Evolutionary conservation across 2,329 filamentous ascomycete genomes (phyloP), one percentile per base, ranked within the genome.

Genomic region (Claviceps pusilla): DNA sequence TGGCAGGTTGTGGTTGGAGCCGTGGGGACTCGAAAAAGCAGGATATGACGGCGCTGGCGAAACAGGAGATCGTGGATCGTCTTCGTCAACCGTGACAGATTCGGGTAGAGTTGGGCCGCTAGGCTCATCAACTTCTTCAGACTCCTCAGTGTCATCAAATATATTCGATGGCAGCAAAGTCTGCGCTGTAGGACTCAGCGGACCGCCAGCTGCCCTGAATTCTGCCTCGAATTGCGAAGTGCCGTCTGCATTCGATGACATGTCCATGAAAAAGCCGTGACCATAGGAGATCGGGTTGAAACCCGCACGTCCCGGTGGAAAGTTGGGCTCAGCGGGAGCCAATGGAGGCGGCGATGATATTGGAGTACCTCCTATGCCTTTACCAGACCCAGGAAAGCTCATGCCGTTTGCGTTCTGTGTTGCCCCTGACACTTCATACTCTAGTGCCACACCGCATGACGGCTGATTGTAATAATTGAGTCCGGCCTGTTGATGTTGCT

Each of bases 171-270:
- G 87, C 16, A 94, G 70, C 3, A 91, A 73, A 16, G 83, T 78
- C 33, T 85, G 82, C 2, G 87, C 87, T 4, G 85, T 86, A 1
- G 87, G 87, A 61, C 86, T 90, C 65, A 91, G 78, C 1, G 85
- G 85, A 2, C 84, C 86, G 33, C 79, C 82, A 19, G 75, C 77
- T 3, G 74, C 74, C 55, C 79, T 79, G 4, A 84, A 69, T 19
- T 85, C 82, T 1, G 80, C 76, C 37, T 86, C 83, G 6, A 79
- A 80, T 54, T 82, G 73, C 10, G 66, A 61, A 57, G 73, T 60
- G 57, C 71, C 60, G 10, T 58, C 56, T 28, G 63, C 61, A 45
- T 75, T 73, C 3, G 68, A 62, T 1, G 72, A 68, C 46, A 73
- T 66, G 50, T 76, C 74, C 65, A 78, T 73, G 51, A 76, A 83